A percentile compares a stretch with the other conserved stretches of the same genome.
These are phyloP conservation scores for Chionographis japonica DNA, from an alignment of 106 monocot genomes.

Conservation along the genomic window DNA sequence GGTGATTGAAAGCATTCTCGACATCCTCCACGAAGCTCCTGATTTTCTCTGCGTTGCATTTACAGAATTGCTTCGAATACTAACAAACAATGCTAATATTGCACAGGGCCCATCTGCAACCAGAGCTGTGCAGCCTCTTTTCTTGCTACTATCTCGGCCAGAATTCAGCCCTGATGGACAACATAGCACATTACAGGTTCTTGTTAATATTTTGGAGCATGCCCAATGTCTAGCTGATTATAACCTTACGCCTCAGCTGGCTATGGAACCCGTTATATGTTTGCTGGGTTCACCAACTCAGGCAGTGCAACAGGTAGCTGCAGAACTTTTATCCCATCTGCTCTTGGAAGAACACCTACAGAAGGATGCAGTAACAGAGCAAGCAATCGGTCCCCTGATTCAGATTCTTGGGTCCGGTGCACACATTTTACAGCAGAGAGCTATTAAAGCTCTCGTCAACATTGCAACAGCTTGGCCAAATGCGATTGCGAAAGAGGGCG, in stretches of 20 bases:
- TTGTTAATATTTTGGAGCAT: slow-evolving; percentile 93
- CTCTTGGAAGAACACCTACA: slow-evolving; percentile 83
- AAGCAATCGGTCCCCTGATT: slow-evolving; percentile 83
- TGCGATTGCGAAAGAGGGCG: slow-evolving; percentile 96
- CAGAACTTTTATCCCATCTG: slow-evolving; percentile 86
- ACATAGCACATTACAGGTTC: slow-evolving; percentile 76
- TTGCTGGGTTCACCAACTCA: slow-evolving; percentile 70
- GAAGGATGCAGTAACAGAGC: slow-evolving; percentile 71
- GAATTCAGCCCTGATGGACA: slow-evolving; percentile 88
- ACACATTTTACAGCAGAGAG: slow-evolving; percentile 74
- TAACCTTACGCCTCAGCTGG: slow-evolving; percentile 50
- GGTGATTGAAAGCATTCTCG: slow-evolving; percentile 79
- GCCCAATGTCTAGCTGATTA: slow-evolving; percentile 74
- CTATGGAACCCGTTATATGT: slow-evolving; percentile 80
- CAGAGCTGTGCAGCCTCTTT: slow-evolving; percentile 76
- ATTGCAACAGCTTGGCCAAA: slow-evolving; percentile 85
- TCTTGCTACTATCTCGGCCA: slow-evolving; percentile 52
- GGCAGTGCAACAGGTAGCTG: slow-evolving; percentile 91
- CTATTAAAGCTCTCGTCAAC: slow-evolving; percentile 80
- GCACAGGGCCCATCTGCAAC: slow-evolving; percentile 84
- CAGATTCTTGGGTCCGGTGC: slow-evolving; percentile 83
- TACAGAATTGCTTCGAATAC: slow-evolving; percentile 85
- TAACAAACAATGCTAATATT: slow-evolving; percentile 95
- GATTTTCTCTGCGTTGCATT: slow-evolving; percentile 80
- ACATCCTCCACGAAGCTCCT: slow-evolving; percentile 80